phyloP scores from a whole-genome alignment of 2,329 filamentous ascomycete genomes.

The Biscogniauxia marginata region DNA sequence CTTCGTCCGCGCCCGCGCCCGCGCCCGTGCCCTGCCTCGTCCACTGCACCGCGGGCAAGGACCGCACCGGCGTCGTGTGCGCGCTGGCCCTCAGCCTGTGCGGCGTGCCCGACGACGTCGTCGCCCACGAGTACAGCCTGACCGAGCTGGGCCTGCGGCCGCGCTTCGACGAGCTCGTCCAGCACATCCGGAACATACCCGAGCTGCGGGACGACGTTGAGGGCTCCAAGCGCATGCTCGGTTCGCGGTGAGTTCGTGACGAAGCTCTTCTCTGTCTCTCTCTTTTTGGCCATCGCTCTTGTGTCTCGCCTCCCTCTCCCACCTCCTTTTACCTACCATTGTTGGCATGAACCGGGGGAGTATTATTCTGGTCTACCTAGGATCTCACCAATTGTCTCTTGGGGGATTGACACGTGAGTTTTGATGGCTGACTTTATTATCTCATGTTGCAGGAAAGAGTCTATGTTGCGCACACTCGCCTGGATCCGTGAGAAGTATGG shows the following conservation, averaged over 20 bases:
- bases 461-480: slow-evolving; percentile 48
- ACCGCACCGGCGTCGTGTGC: slow-evolving; percentile 64
- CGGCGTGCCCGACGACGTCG: slow-evolving; percentile 50
- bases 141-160: slow-evolving; percentile 54
- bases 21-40: slow-evolving; percentile 52
- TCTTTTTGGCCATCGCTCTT: not conserved
- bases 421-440: slow-evolving; percentile 22
- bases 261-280: not conserved
- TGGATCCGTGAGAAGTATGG: slow-evolving; percentile 61
- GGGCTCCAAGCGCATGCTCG: slow-evolving; percentile 46
- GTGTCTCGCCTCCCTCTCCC: not conserved
- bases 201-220: slow-evolving; percentile 46
- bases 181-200: slow-evolving; percentile 48
- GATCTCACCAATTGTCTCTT: no score
- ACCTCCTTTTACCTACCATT: not conserved
- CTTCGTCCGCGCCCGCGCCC: slow-evolving; percentile 8
- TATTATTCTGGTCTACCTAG: no score
- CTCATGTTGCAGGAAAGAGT: slow-evolving; percentile 38
- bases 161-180: slow-evolving; percentile 35
- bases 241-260: slow-evolving; percentile 43
- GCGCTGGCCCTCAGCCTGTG: slow-evolving; percentile 59
- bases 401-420: slow-evolving; percentile 51
- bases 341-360: not conserved
- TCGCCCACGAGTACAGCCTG: slow-evolving; percentile 61
- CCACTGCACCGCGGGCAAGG: slow-evolving; percentile 70